Evolutionary conservation across 2,329 filamentous ascomycete genomes (phyloP).

Genomic region (Fusarium veterinarium): DNA sequence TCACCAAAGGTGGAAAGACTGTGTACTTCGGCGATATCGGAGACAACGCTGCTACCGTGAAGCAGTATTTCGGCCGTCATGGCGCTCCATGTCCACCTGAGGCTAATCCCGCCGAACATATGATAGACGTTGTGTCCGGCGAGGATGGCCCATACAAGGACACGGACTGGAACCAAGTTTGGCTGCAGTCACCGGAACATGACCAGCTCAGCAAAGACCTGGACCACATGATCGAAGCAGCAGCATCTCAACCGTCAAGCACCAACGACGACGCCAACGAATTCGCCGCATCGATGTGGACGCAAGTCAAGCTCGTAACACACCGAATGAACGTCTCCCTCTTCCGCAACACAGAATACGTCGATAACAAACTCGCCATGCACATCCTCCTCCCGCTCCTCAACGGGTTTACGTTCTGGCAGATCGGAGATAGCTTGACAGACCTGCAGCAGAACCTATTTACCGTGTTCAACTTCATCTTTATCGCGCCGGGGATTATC

Average conservation of each 20-base stretch:
- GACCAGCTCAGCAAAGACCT: slow-evolving; percentile 69
- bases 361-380: slow-evolving; percentile 71
- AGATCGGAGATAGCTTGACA: slow-evolving; percentile 61
- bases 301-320: slow-evolving; percentile 73
- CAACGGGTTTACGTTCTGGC: slow-evolving; percentile 72
- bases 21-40: slow-evolving; percentile 77
- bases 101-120: slow-evolving; percentile 80
- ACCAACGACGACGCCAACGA: slow-evolving; percentile 67
- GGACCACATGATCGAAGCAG: slow-evolving; percentile 67
- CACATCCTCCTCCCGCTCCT: slow-evolving; percentile 67
- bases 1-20: slow-evolving; percentile 71
- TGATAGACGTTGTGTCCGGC: slow-evolving; percentile 71
- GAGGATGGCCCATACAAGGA: slow-evolving; percentile 53
- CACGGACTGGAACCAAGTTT: slow-evolving; percentile 75
- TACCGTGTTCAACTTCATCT: slow-evolving; percentile 72
- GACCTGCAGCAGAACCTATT: slow-evolving; percentile 68
- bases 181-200: slow-evolving; percentile 72
- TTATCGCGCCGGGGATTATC: slow-evolving; percentile 68
- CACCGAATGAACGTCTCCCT: slow-evolving; percentile 70
- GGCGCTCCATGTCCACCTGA: slow-evolving; percentile 71
- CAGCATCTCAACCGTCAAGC: slow-evolving; percentile 57
- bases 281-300: slow-evolving; percentile 74
- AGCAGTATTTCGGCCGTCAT: slow-evolving; percentile 73
- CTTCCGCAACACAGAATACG: slow-evolving; percentile 74
- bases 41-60: slow-evolving; percentile 63